phyloP scores from a whole-genome alignment of 345 rosid species.

The Salix dunnii region DNA sequence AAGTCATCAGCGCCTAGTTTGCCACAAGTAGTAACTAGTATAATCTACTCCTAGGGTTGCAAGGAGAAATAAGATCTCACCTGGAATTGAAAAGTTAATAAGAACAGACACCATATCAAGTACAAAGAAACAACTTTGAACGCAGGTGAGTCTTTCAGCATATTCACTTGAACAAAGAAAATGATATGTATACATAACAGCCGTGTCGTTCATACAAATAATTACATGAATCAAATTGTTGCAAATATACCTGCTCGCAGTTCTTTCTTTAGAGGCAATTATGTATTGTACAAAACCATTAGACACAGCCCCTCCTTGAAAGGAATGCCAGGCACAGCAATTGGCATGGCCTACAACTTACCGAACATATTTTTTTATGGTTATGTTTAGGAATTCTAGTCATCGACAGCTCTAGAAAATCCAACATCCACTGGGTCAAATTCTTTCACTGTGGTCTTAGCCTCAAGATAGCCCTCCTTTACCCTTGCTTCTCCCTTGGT shows the following conservation, averaged over 20 bases:
- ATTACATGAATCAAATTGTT: constrained; percentile 2
- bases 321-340: not conserved
- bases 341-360: not conserved
- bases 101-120: not conserved
- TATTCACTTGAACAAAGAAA: not conserved
- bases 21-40: not conserved
- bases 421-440: not conserved
- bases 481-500: constrained; percentile 34
- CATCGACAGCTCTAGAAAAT: not conserved
- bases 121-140: not conserved
- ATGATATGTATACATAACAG: not conserved
- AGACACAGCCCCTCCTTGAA: not conserved
- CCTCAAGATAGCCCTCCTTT: not conserved
- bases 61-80: not conserved
- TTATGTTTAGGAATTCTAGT: not conserved
- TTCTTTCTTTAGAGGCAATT: not conserved
- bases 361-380: not conserved
- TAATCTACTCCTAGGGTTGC: not conserved
- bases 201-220: not conserved
- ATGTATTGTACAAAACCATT: not conserved
- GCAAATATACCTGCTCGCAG: constrained; percentile 2
- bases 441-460: constrained; percentile 4
- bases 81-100: not conserved
- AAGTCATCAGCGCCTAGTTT: not conserved
- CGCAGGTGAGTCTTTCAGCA: not conserved